A percentile compares a stretch with the other conserved stretches of the same genome.
Evolutionary conservation across 805 yeast genomes (phyloP).

Genomic region (Myxozyma melibiosi): DNA sequence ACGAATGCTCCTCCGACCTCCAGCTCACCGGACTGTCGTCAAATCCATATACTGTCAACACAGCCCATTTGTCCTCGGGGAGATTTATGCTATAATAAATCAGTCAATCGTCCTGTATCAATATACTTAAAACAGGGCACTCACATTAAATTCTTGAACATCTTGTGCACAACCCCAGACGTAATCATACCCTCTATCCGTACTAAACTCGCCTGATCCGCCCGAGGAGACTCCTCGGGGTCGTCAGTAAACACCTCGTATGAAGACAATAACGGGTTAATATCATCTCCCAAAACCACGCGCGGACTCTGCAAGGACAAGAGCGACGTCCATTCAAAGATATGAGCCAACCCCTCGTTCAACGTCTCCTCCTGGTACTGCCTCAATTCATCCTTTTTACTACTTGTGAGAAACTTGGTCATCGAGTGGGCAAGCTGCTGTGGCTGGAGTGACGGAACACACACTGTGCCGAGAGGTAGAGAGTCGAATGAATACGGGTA

Average conservation of each 20-base stretch:
- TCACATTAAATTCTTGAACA: conserved; percentile 15
- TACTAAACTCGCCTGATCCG: conserved; percentile 5
- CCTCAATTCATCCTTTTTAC: background rate
- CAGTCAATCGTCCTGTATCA: background rate
- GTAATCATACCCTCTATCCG: conserved; percentile 22
- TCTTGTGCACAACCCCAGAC: background rate
- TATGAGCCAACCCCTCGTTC: conserved; percentile 18
- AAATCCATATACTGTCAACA: conserved; percentile 27
- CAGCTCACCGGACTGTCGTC: conserved; percentile 34
- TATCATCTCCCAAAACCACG: background rate
- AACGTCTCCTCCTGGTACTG: conserved; percentile 7
- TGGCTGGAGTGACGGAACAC: conserved; percentile 19
- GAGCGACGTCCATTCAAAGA: conserved; percentile 27
- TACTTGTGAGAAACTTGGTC: background rate
- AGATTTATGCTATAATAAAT: background rate
- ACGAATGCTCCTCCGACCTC: conserved; percentile 28
- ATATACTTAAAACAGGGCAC: background rate
- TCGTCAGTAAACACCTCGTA: conserved; percentile 22
- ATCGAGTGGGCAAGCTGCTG: background rate
- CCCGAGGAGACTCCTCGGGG: background rate
- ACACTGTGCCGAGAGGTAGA: background rate
- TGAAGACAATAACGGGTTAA: conserved; percentile 20
- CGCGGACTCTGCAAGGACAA: conserved; percentile 18
- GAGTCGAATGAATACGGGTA: conserved; percentile 6
- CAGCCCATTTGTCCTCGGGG: conserved; percentile 16